A percentile compares a stretch with the other conserved stretches of the same genome.
Conservation (phyloP, 2,329 filamentous ascomycete genomes). For the Diaporthe citri region DNA sequence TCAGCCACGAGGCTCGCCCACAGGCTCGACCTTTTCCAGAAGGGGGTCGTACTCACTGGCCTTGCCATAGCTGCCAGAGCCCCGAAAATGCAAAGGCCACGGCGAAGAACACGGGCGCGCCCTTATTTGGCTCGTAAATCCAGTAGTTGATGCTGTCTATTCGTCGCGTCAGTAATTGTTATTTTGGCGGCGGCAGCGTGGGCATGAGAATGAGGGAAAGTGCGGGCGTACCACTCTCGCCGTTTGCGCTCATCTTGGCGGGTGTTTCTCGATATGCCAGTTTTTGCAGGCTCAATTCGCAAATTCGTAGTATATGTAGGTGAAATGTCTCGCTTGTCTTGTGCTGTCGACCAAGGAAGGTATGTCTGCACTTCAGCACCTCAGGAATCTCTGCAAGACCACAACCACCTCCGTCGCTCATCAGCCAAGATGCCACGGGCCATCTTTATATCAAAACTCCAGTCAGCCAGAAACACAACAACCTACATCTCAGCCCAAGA, state of each 20-base stretch:
- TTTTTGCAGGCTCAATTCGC: not conserved
- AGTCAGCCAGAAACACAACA: not conserved
- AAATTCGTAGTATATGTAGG: no score
- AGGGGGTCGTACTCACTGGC: slow-evolving; percentile 55
- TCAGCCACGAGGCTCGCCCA: not conserved
- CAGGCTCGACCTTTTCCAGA: not conserved
- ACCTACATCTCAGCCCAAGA: not conserved
- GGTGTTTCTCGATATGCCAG: not conserved
- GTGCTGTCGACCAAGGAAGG: not conserved
- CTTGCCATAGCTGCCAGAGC: slow-evolving; percentile 56
- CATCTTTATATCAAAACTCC: slow-evolving; percentile 8
- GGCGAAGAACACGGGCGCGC: slow-evolving; percentile 61
- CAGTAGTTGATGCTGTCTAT: slow-evolving; percentile 56
- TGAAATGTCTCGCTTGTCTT: not conserved
- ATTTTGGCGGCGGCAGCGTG: not conserved
- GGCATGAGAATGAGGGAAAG: no score
- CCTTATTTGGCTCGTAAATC: slow-evolving; percentile 62
- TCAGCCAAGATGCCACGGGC: not conserved
- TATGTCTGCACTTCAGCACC: not conserved
- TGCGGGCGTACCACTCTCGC: slow-evolving; percentile 7
- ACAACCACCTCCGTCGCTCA: not conserved
- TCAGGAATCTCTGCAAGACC: not conserved
- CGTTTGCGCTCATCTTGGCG: slow-evolving; percentile 29
- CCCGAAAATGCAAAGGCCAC: slow-evolving; percentile 55
- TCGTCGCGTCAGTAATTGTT: not conserved